Evolutionary conservation across 305 asterid species (phyloP), one percentile per base, ranked within the genome.

Genomic region (Fraxinus dipetala): DNA sequence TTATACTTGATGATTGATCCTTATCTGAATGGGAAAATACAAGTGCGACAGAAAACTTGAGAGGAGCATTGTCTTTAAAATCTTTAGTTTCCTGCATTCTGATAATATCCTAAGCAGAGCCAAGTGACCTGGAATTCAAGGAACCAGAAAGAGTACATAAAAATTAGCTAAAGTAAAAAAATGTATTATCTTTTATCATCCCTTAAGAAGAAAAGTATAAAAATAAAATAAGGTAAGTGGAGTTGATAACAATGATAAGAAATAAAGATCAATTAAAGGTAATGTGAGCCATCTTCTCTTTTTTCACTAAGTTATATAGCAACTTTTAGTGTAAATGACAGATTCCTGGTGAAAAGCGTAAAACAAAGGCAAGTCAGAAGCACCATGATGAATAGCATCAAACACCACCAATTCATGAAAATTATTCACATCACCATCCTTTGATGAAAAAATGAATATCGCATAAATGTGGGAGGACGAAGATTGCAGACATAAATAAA

Each of bases 51-150:
- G 87, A 76, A 45, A 90, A 79, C 80, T 87, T 92, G 28, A 85
- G 69, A 61, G 87, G 81, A 83, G 85, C 81, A 77, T 83, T 85
- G 83, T 84, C 91, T 20, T 79, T 77, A 11, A 69, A 63, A 69
- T 38, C 80, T 85, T 89, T 84, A 78, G 80, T 84, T 82, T 86
- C 93, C 85, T 89, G 95, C 98, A 95, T 95, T 85, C 83, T 82
- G 80, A 87, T 34, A 76, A 76, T 48, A 80, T 83, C 81, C 85
- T 78, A 83, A 32, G 80, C 76, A 79, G 80, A 86, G 83, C 76
- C 83, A 76, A 87, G 78, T 31, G 35, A 84, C 86, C 85, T 85
- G 87, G 51, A 88, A 81, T 76, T 77, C 84, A 79, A 13, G 51
- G 28, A 30, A 70, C 56, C 74, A 45, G 40, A 63, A 78, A 18